Base-by-base conservation (phyloP, 1,139 yeast species). In the Nakaseomyces sp. region DNA sequence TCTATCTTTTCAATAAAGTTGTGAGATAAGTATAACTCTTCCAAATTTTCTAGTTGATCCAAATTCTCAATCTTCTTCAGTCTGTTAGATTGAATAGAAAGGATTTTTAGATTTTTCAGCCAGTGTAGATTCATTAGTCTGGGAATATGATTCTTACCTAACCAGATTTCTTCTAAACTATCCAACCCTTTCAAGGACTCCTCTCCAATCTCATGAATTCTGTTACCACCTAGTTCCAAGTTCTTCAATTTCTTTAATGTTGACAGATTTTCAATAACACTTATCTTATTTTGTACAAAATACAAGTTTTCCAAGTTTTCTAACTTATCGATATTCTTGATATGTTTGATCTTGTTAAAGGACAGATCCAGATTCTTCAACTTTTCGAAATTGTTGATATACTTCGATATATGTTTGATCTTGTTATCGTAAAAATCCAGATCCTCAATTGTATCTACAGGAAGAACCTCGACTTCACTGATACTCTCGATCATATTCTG, bases 341-440 rank as follows among this genome's bases (percentile, higher is more conserved):
- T 84, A 61, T 82, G 85, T 57, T 84, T 82, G 58, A 93, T 86
- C 58, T 82, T 85, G 66, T 93, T 93, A 68, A 91, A 93, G 33
- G 96, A 85, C 29, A 93, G 70, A 63, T 93, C 99, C 52, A 93
- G 70, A 44, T 64, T 73, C 46, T 65, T 72, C 57, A 91, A 66
- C 20, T 77, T 73, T 10, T 64, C 65, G 53, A 87, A 74, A 46
- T 78, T 79, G 46, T 74, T 76, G 35, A 87, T 63, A 53, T 76
- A 79, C 24, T 67, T 66, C 13, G 91, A 82, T 44, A 91, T 86
- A 59, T 89, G 96, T 50, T 82, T 79, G 53, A 93, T 83, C 53
- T 95, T 70, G 65, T 93, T 93, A 64, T 93, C 98, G 60, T 93
- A 93, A 30, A 89, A 71, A 61, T 91, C 98, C 50, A 93, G 68